Evolutionary conservation across 495 filamentous ascomycete genomes (phyloP).

Genomic region (Hyaloscypha hepaticicola): DNA sequence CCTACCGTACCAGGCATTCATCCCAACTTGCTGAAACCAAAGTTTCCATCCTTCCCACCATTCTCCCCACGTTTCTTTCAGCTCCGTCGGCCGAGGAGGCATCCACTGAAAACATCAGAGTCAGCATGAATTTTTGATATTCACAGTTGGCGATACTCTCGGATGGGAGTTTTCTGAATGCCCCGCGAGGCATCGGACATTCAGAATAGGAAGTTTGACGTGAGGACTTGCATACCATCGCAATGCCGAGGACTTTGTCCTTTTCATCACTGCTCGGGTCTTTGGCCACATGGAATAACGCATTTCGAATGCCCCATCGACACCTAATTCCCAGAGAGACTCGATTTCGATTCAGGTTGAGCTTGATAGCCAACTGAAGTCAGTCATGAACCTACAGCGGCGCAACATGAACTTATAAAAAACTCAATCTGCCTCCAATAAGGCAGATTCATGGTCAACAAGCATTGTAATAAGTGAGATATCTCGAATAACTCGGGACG

Average conservation of each 20-base stretch:
- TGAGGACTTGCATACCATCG: slow-evolving; percentile 38
- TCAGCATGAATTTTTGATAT: neutral
- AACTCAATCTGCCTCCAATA: neutral
- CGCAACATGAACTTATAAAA: neutral
- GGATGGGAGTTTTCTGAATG: too few species aligned
- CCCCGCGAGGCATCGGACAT: neutral
- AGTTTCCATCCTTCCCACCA: slow-evolving; percentile 59
- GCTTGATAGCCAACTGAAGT: slow-evolving; percentile 19
- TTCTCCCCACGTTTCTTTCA: slow-evolving; percentile 50
- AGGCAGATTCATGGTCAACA: neutral
- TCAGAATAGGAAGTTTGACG: neutral
- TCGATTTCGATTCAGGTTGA: slow-evolving; percentile 26
- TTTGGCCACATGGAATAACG: slow-evolving; percentile 64
- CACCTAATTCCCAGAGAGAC: slow-evolving; percentile 51
- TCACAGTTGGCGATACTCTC: neutral
- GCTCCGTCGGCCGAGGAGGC: slow-evolving; percentile 43
- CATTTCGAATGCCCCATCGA: slow-evolving; percentile 60
- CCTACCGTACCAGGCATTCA: slow-evolving; percentile 63
- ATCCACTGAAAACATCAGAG: slow-evolving; percentile 43
- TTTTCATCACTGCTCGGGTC: slow-evolving; percentile 36
- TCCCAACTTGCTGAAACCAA: slow-evolving; percentile 57
- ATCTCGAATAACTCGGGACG: neutral
- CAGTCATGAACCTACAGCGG: slow-evolving; percentile 1
- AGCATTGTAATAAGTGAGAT: neutral
- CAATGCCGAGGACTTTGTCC: slow-evolving; percentile 55